Base-by-base conservation (phyloP, 805 yeast species). In the Saturnispora sekii region DNA sequence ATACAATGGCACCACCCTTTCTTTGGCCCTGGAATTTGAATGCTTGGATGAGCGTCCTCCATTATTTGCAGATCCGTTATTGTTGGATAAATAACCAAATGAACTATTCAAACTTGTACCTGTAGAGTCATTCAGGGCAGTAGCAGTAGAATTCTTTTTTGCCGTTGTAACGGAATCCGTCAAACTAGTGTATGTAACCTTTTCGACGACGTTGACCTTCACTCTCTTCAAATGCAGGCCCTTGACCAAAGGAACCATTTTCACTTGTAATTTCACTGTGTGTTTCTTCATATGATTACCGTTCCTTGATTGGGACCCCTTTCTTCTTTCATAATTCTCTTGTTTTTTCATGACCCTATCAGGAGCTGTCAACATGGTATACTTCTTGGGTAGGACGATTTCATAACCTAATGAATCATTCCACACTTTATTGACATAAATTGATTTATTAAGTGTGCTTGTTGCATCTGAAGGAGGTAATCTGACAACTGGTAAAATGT, bases 341-440 rank as follows among this genome's bases (percentile, higher is more conserved):
- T 47, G 41, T 14, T 36, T 32, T 5, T 45, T 32, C 6, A 35
- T 9, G 4, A 51, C 21, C 16, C 28, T 21, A 2, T 37, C 34
- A n/a, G 53, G 51, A 10, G 78, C 70, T 3, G 84, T 83, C 40
- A 84, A 62, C 1, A 84, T 69, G 10, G 83, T 76, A 58, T 70
- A 84, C 54, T 84, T 84, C 47, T 72, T 72, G 0, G 89, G 88
- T 47, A 84, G 72, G 0, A 87, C 74, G 12, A 84, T 71, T 51
- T 82, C 82, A 60, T 84, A 84, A 45, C 78, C 77, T 32, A 84
- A 61, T 0, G 86, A 60, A 45, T 82, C 80, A 52, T 78, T 77
- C 93, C 93, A 84, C 1, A 78, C 70, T 49, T 84, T 70, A 57
- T 81, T 82, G 32, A 84, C 86, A 58, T 79, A 83, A 14, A 84